These are phyloP conservation scores for Fraxinus anomala DNA, from an alignment of 257 asterid genomes.

Conservation along the genomic window DNA sequence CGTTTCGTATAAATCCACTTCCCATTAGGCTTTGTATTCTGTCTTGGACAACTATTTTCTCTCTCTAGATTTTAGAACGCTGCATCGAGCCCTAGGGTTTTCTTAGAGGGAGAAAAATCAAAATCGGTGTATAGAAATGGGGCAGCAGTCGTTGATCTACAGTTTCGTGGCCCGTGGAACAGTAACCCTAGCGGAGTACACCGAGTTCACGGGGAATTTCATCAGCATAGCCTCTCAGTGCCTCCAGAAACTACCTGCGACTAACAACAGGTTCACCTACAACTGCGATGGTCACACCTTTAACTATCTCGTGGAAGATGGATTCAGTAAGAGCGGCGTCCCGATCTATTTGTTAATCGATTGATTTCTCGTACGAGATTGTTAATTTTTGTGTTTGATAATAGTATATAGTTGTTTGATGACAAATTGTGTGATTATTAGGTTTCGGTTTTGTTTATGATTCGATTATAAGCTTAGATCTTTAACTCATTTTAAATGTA, in stretches of 20 bases:
- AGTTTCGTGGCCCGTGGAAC: constrained; percentile 55
- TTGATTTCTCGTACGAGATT: constrained; percentile 18
- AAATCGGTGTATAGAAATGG: constrained; percentile 32
- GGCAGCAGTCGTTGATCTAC: constrained; percentile 56
- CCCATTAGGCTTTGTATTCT: background rate
- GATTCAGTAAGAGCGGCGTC: constrained; percentile 40
- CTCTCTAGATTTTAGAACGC: background rate
- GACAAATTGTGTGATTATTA: constrained; percentile 4
- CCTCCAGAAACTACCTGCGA: constrained; percentile 54
- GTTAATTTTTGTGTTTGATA: constrained; percentile 1
- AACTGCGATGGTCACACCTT: constrained; percentile 56
- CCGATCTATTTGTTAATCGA: constrained; percentile 20
- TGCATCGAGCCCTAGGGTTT: constrained; percentile 21
- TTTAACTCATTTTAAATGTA: background rate
- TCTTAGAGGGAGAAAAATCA: constrained; percentile 6
- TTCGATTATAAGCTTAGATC: constrained; percentile 17
- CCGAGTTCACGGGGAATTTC: constrained; percentile 54
- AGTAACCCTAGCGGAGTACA: constrained; percentile 48
- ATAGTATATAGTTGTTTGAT: background rate
- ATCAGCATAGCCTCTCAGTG: constrained; percentile 51
- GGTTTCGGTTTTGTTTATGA: constrained; percentile 5
- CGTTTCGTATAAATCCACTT: background rate
- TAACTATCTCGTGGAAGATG: constrained; percentile 52
- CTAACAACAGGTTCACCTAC: constrained; percentile 51
- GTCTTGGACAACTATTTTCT: background rate